phyloP scores from a whole-genome alignment of 2,329 filamentous ascomycete species.

The Aaosphaeria arxii region DNA sequence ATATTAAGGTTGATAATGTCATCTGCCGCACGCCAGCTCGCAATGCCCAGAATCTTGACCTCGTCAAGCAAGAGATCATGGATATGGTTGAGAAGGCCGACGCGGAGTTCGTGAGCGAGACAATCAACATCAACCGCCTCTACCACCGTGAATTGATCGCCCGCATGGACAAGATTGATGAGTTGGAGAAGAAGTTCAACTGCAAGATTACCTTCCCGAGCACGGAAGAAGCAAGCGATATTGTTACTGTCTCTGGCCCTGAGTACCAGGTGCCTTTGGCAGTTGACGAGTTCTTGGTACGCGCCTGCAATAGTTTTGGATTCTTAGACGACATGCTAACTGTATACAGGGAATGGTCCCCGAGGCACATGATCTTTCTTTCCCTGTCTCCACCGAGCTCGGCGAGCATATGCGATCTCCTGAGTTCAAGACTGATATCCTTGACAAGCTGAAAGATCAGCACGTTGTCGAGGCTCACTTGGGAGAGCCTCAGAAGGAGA shows the following conservation, averaged over 20 bases:
- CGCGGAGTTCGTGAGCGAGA: slow-evolving; percentile 93
- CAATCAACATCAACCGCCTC: slow-evolving; percentile 87
- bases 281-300: slow-evolving; percentile 86
- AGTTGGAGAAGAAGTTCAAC: slow-evolving; percentile 98
- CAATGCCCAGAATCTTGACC: slow-evolving; percentile 92
- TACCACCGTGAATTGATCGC: slow-evolving; percentile 93
- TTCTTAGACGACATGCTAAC: slow-evolving; percentile 25
- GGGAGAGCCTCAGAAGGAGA: slow-evolving; percentile 48
- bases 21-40: slow-evolving; percentile 96
- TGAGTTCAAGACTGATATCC: slow-evolving; percentile 76
- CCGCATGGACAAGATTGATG: slow-evolving; percentile 84
- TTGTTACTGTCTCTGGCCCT: slow-evolving; percentile 91
- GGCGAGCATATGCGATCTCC: slow-evolving; percentile 78
- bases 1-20: slow-evolving; percentile 98
- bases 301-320: neutral
- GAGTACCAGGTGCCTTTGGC: slow-evolving; percentile 98
- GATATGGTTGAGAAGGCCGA: slow-evolving; percentile 99
- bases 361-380: slow-evolving; percentile 86
- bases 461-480: slow-evolving; percentile 87
- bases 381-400: slow-evolving; percentile 72
- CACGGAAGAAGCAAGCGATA: slow-evolving; percentile 94
- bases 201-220: slow-evolving; percentile 99
- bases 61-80: slow-evolving; percentile 98
- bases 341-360: slow-evolving; percentile 83
- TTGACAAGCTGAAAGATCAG: slow-evolving; percentile 81